Conservation (phyloP, 352 stramenopile species). For the Phytophthora melonis region DNA sequence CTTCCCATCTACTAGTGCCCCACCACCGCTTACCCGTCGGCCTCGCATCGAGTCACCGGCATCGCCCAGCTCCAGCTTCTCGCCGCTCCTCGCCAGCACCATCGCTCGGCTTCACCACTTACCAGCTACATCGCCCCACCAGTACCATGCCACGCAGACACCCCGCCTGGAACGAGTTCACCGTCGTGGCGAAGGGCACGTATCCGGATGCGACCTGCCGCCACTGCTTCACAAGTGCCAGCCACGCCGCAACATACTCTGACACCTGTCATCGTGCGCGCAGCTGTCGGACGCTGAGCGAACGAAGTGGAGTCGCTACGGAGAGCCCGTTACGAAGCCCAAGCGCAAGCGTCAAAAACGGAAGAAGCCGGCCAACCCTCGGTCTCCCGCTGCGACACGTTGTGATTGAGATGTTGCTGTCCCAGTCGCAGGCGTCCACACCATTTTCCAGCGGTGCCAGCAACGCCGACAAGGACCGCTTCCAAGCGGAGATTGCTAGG, state of each 20-base stretch:
- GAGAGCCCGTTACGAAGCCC: neutral
- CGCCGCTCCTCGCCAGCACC: too few species aligned
- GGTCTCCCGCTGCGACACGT: neutral
- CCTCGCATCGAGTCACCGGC: too few species aligned
- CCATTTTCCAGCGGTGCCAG: neutral
- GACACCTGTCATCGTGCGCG: neutral
- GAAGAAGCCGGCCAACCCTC: neutral
- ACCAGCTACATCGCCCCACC: too few species aligned
- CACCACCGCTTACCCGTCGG: too few species aligned
- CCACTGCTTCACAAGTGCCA: neutral
- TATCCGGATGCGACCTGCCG: neutral
- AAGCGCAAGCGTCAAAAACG: neutral
- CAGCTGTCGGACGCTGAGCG: neutral
- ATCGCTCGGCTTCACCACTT: too few species aligned
- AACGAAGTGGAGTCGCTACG: neutral
- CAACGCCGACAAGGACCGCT: neutral
- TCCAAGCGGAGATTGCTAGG: neutral
- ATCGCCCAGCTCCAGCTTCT: too few species aligned
- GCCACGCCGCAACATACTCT: neutral
- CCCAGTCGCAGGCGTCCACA: neutral
- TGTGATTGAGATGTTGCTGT: neutral
- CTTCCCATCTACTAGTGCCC: too few species aligned
- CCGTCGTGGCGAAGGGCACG: neutral
- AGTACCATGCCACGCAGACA: neutral
- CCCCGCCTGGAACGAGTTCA: neutral